Base-by-base conservation (phyloP, 495 filamentous ascomycete genomes). In the Talaromyces trachyspermus region DNA sequence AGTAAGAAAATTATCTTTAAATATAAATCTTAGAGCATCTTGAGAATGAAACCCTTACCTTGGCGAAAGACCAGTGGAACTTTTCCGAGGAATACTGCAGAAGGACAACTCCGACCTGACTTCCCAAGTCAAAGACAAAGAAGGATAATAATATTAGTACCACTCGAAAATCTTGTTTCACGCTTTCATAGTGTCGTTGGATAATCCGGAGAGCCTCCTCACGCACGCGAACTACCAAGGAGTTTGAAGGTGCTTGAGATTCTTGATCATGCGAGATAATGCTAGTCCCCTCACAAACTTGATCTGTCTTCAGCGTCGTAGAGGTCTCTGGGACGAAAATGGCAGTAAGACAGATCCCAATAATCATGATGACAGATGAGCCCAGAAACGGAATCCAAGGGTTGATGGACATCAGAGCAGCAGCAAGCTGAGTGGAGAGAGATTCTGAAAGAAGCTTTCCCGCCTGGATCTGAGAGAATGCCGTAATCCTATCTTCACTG, bases 181-280 rank as follows among this genome's bases (percentile, higher is more conserved):
- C n/a, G n/a, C n/a, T n/a, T n/a, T n/a, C n/a, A n/a, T n/a, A n/a
- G n/a, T n/a, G n/a, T 30, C 27, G 27, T 6, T 12, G 6, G 6
- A 30, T 30, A 6, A 6, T 6, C 6, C 6, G 6, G 27, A 30
- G 27, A 6, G 12, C 12, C n/a, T n/a, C n/a, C 6, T 6, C 27
- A 2, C 43, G 41, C 1, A 56, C 54, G 0, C 61, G 55, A 11
- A 61, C 53, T 15, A 46, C 50, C 30, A 71, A 63, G 7, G 56
- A 52, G 19, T 32, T 49, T 6, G 27, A 30, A 12, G 27, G 6
- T 6, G 6, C 6, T 12, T 6, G 6, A 6, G 27, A 12, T 6
- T 30, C 27, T 12, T 30, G 27, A 30, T 30, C 27, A n/a, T n/a
- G n/a, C n/a, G n/a, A n/a, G n/a, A n/a, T n/a, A n/a, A n/a, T n/a